Evolutionary conservation across 495 filamentous ascomycete species (phyloP).

Genomic region (Geopyxis carbonaria): DNA sequence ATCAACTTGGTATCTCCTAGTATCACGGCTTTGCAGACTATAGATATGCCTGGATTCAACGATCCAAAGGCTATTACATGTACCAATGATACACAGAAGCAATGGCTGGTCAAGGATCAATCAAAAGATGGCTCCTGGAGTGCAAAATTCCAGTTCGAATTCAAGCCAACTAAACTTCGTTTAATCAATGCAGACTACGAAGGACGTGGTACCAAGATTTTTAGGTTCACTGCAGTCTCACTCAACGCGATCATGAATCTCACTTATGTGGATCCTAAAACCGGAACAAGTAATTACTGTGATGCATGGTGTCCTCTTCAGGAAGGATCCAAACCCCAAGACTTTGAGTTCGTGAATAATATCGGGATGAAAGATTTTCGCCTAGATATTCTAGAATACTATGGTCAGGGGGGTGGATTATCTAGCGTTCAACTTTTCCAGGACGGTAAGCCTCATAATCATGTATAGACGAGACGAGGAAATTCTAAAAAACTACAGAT

Average conservation of each 20-base stretch:
- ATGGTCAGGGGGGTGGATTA: constrained; percentile 72
- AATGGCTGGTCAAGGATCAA: constrained; percentile 72
- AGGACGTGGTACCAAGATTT: constrained; percentile 72
- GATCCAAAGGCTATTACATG: constrained; percentile 78
- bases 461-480: no score
- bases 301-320: constrained; percentile 67
- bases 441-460: constrained; percentile 34
- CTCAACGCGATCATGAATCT: constrained; percentile 92
- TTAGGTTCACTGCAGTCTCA: constrained; percentile 63
- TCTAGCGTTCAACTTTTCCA: constrained; percentile 82
- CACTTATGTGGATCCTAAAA: constrained; percentile 63
- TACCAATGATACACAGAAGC: constrained; percentile 48
- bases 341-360: constrained; percentile 75
- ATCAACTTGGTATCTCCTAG: constrained; percentile 67
- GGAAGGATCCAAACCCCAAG: constrained; percentile 49
- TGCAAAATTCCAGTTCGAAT: constrained; percentile 64
- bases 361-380: constrained; percentile 81
- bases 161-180: constrained; percentile 67
- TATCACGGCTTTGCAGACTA: constrained; percentile 47
- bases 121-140: constrained; percentile 60
- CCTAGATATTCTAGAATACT: constrained; percentile 70
- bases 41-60: constrained; percentile 44
- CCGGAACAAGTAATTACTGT: constrained; percentile 47
- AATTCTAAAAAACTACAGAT: constrained; percentile 36
- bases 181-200: constrained; percentile 79